Base-by-base conservation (phyloP, 495 filamentous ascomycete genomes). In the Pseudotulostoma volvatum region DNA sequence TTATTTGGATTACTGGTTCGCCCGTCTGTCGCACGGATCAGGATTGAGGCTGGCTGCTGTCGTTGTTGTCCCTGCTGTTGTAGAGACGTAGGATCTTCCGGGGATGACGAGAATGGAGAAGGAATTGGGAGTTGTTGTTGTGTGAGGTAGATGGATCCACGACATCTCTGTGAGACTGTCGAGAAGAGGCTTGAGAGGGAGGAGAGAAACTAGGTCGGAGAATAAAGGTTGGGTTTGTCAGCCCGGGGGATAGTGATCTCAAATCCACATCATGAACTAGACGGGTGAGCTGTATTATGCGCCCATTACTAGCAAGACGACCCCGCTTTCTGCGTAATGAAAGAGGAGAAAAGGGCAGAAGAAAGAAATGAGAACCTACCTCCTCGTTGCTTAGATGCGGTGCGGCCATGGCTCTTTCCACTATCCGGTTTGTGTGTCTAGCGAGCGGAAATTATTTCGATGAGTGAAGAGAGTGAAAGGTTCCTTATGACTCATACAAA, bases 131-230 rank as follows among this genome's bases (percentile, higher is more conserved):
- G 50, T 9, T 59, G 73, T 54, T 95, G 96, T 53, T 97, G 90
- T 4, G 79, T 81, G 41, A 97, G 70, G 61, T 67, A 79, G 47
- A 97, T 65, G 18, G 81, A 79, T 51, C 84, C 84, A 48, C 82
- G 77, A 46, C 75, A 61, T 48, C 78, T 74, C 44, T 71, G 58
- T 36, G 79, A 80, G 34, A 72, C 71, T 31, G 64, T 58, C 39
- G 73, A 67, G 56, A 96, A 81, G 45, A 97, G 79, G 44, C 66
- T 56, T 34, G 74, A 57, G 39, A 97, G 80, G 43, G 74, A 70
- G 40, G 68, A 52, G 69, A 97, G 92, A 74, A 97, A 97, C 85
- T 96, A 52, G 7, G 17, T 33, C n/a, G n/a, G n/a, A n/a, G n/a
- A n/a, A n/a, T n/a, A n/a, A n/a, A n/a, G n/a, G n/a, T 40, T 11